Conservation (phyloP, 352 stramenopile species). For the Pythium plurisporium region DNA sequence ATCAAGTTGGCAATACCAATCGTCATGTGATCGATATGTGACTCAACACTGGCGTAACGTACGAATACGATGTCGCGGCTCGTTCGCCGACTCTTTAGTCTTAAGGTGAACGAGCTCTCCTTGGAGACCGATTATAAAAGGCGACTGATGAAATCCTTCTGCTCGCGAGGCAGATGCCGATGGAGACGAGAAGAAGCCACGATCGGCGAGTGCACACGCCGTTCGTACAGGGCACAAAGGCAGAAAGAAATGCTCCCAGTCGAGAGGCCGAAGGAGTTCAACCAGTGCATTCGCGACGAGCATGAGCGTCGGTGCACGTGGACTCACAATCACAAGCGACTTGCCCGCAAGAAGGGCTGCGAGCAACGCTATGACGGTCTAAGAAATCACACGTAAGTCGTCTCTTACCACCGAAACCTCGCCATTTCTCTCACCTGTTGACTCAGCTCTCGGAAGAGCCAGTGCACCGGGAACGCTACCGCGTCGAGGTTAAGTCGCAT, state of each 20-base stretch:
- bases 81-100: slow-evolving; percentile 31
- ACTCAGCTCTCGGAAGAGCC: slow-evolving; percentile 51
- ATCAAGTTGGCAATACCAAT: no score
- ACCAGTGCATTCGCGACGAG: slow-evolving; percentile 34
- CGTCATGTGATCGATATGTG: no score
- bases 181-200: slow-evolving; percentile 31
- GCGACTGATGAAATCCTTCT: background rate
- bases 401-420: background rate
- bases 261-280: slow-evolving; percentile 45
- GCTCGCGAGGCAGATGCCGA: background rate
- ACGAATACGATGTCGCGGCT: slow-evolving; percentile 67
- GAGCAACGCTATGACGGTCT: slow-evolving; percentile 51
- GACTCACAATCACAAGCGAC: slow-evolving; percentile 54
- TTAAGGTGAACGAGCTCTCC: slow-evolving; percentile 45
- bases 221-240: slow-evolving; percentile 44
- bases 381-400: background rate
- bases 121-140: slow-evolving; percentile 56
- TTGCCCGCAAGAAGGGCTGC: slow-evolving; percentile 42
- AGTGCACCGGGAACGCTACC: slow-evolving; percentile 27
- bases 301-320: slow-evolving; percentile 34
- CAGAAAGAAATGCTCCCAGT: slow-evolving; percentile 57
- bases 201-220: slow-evolving; percentile 27
- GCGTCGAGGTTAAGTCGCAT: slow-evolving; percentile 16
- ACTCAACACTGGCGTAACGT: no score
- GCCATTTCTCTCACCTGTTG: slow-evolving; percentile 35